phyloP scores from a whole-genome alignment of 2,329 filamentous ascomycete species.

The Eurotiales sp. region DNA sequence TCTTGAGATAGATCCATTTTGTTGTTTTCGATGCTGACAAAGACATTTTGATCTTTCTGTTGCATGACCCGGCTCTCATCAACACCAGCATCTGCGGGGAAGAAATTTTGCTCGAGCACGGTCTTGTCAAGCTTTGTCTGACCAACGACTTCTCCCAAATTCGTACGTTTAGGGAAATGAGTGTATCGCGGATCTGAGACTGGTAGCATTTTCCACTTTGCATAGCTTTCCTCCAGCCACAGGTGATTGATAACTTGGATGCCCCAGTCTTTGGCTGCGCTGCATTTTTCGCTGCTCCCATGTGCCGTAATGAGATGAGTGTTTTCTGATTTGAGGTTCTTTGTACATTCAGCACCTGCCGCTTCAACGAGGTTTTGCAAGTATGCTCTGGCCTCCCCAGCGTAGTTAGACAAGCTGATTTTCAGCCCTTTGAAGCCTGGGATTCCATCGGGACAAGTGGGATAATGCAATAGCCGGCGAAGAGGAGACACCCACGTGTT shows the following conservation, averaged over 20 bases:
- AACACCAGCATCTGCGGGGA: constrained; percentile 33
- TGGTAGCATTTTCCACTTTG: constrained; percentile 73
- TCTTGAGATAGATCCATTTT: constrained; percentile 19
- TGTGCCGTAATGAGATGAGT: constrained; percentile 93
- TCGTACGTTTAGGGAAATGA: constrained; percentile 83
- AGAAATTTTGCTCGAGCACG: constrained; percentile 68
- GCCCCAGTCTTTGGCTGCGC: constrained; percentile 87
- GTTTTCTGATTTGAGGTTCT: constrained; percentile 91
- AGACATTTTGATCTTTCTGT: constrained; percentile 33
- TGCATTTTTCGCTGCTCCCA: constrained; percentile 85
- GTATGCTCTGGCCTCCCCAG: constrained; percentile 87
- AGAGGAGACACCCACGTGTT: constrained; percentile 86
- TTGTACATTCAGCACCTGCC: constrained; percentile 83
- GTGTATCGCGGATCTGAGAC: constrained; percentile 73
- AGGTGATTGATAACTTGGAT: constrained; percentile 89
- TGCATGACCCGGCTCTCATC: constrained; percentile 28
- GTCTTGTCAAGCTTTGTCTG: constrained; percentile 77
- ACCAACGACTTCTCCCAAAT: constrained; percentile 87
- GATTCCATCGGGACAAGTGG: constrained; percentile 71
- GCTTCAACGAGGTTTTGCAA: constrained; percentile 86
- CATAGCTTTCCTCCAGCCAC: constrained; percentile 97
- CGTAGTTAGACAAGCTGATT: constrained; percentile 94
- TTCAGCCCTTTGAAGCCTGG: constrained; percentile 71
- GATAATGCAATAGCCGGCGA: constrained; percentile 83
- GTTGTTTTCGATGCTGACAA: constrained; percentile 13